Evolutionary conservation across 2,329 filamentous ascomycete genomes (phyloP).

Genomic region (Venturia pyrina): DNA sequence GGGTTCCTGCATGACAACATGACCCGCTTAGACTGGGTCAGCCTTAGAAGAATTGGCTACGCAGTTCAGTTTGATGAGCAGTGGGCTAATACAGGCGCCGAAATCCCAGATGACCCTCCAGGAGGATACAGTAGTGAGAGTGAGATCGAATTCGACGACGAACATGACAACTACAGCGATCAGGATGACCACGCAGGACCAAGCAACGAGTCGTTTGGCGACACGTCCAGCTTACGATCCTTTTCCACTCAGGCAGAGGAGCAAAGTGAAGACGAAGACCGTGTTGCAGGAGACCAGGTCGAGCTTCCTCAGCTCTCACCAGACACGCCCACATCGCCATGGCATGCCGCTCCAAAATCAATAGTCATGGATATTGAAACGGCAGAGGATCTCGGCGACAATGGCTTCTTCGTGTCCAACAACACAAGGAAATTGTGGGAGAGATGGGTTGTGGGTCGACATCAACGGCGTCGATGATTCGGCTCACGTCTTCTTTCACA

Average conservation of each 20-base stretch:
- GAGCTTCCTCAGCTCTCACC: conserved; percentile 13
- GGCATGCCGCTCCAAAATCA: conserved; percentile 13
- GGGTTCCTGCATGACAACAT: conserved; percentile 46
- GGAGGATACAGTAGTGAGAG: conserved; percentile 32
- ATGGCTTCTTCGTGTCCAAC: conserved; percentile 30
- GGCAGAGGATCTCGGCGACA: conserved; percentile 38
- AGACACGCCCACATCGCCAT: conserved; percentile 31
- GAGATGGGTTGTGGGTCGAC: conserved; percentile 37
- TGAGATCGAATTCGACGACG: conserved; percentile 21
- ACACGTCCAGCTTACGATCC: neutral
- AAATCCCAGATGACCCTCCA: conserved; percentile 37
- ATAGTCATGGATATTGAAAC: conserved; percentile 18
- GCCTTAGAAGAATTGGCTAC: conserved; percentile 53
- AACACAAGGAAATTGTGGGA: conserved; percentile 46
- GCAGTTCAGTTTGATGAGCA: conserved; percentile 42
- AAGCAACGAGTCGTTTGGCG: neutral
- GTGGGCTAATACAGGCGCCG: conserved; percentile 32
- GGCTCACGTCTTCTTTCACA: neutral
- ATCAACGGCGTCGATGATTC: conserved; percentile 1
- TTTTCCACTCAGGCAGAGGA: neutral
- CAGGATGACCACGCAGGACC: conserved; percentile 19
- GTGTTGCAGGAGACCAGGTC: conserved; percentile 27
- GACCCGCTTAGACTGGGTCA: conserved; percentile 49
- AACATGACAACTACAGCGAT: conserved; percentile 15
- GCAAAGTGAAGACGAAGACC: conserved; percentile 26